A percentile compares a stretch with the other conserved stretches of the same genome.
Conservation (phyloP, 768 basidiomycete species). For the Lactarius tabidus region DNA sequence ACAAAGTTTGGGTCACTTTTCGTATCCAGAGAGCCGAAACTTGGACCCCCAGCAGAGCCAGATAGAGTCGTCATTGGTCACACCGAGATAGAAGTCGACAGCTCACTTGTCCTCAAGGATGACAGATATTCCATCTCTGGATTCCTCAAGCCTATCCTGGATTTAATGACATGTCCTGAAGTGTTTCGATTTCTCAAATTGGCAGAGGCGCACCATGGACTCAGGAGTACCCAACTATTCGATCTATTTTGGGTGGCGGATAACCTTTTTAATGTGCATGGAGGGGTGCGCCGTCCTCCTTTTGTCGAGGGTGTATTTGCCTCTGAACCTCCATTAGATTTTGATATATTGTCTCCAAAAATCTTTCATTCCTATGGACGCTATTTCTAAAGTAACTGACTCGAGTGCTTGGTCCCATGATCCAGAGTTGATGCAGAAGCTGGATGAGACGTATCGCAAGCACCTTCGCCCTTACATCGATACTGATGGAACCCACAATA, state of each 20-base stretch:
- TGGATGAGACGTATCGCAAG: slow-evolving; percentile 10
- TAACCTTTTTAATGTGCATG: slow-evolving; percentile 18
- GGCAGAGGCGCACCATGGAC: background rate
- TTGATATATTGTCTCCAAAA: slow-evolving; percentile 11
- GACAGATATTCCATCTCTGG: background rate
- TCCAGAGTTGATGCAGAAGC: background rate
- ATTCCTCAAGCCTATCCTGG: background rate
- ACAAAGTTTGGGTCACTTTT: no score
- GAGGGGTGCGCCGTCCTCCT: slow-evolving; percentile 4
- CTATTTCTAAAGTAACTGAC: slow-evolving; percentile 1
- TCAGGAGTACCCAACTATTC: slow-evolving; percentile 10
- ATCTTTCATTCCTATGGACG: background rate
- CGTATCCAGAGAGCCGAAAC: no score
- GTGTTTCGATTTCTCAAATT: slow-evolving; percentile 8
- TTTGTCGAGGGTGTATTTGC: no score
- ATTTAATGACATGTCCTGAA: slow-evolving; percentile 2
- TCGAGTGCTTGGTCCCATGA: background rate
- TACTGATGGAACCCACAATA: background rate
- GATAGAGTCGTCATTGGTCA: background rate
- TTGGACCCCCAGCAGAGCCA: background rate
- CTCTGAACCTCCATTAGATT: no score
- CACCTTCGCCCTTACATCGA: background rate
- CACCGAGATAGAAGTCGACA: background rate
- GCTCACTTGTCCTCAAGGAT: background rate
- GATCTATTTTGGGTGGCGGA: slow-evolving; percentile 16